phyloP scores from a whole-genome alignment of 306 rosid species.

The Phaseolus lunatus region DNA sequence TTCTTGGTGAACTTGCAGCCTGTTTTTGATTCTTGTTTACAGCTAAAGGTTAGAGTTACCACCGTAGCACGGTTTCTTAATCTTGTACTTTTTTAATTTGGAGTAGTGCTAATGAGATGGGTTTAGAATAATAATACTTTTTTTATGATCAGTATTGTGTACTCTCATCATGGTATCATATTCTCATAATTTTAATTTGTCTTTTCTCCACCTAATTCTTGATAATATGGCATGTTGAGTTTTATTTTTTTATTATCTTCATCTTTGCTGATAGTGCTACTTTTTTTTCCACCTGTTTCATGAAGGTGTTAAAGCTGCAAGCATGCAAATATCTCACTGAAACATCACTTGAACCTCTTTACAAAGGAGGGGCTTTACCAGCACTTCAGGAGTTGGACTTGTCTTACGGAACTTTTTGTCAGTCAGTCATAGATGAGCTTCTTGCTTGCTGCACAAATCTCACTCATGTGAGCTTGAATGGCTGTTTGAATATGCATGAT shows the following conservation, averaged over 20 bases:
- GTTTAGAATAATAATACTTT: neutral
- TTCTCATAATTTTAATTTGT: neutral
- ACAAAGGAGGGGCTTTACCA: constrained; percentile 83
- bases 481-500: constrained; percentile 90
- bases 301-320: constrained; percentile 82
- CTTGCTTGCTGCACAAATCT: constrained; percentile 80
- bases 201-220: neutral
- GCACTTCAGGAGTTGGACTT: constrained; percentile 85
- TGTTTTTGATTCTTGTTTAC: constrained; percentile 77
- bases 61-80: neutral
- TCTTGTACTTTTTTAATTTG: neutral
- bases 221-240: neutral
- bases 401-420: constrained; percentile 83
- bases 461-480: constrained; percentile 87
- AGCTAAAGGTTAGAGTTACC: constrained; percentile 64
- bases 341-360: constrained; percentile 86
- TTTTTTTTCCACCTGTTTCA: constrained; percentile 22
- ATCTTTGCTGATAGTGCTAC: constrained; percentile 17
- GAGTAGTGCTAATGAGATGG: neutral
- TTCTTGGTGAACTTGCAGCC: constrained; percentile 78
- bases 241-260: neutral
- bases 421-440: constrained; percentile 86
- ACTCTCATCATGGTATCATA: neutral
- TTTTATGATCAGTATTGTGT: neutral
- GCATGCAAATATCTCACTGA: constrained; percentile 82